Evolutionary conservation across 805 yeast species (phyloP).

Genomic region (Starmerella apis): DNA sequence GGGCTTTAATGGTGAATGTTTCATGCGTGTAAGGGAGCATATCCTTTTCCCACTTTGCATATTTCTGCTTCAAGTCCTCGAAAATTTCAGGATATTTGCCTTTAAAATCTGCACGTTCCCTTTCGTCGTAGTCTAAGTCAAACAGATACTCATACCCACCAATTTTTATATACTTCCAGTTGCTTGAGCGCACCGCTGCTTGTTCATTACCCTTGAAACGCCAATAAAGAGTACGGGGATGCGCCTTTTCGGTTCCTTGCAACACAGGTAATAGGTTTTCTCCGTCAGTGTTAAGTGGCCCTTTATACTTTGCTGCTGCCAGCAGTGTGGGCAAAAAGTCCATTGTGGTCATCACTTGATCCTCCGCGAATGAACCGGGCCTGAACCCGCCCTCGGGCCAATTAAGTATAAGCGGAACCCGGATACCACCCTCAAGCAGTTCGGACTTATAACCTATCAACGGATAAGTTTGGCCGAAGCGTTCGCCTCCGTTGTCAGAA

Average conservation of each 20-base stretch:
- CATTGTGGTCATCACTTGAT: slow-evolving; percentile 46
- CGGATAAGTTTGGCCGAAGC: slow-evolving; percentile 50
- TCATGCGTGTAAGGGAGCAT: slow-evolving; percentile 15
- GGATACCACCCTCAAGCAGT: slow-evolving; percentile 52
- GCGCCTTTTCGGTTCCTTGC: slow-evolving; percentile 26
- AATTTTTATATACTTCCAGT: slow-evolving; percentile 23
- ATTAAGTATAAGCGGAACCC: slow-evolving; percentile 44
- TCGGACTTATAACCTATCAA: slow-evolving; percentile 43
- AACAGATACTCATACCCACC: slow-evolving; percentile 25
- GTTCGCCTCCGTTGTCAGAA: slow-evolving; percentile 60
- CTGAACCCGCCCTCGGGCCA: slow-evolving; percentile 32
- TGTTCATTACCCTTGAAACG: slow-evolving; percentile 23
- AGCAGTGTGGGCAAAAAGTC: slow-evolving; percentile 49
- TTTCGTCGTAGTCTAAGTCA: slow-evolving; percentile 36
- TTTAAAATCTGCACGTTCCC: slow-evolving; percentile 42
- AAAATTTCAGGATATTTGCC: slow-evolving; percentile 33
- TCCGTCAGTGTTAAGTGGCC: slow-evolving; percentile 45
- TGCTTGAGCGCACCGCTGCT: slow-evolving; percentile 22
- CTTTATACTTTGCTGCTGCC: slow-evolving; percentile 37
- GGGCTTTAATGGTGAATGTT: background rate
- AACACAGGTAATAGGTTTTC: slow-evolving; percentile 31
- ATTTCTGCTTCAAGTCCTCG: slow-evolving; percentile 37
- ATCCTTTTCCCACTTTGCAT: slow-evolving; percentile 35
- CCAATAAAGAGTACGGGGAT: slow-evolving; percentile 24
- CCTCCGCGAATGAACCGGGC: slow-evolving; percentile 26